Evolutionary conservation across 257 asterid genomes (phyloP).

Genomic region (Jasminum sambac): DNA sequence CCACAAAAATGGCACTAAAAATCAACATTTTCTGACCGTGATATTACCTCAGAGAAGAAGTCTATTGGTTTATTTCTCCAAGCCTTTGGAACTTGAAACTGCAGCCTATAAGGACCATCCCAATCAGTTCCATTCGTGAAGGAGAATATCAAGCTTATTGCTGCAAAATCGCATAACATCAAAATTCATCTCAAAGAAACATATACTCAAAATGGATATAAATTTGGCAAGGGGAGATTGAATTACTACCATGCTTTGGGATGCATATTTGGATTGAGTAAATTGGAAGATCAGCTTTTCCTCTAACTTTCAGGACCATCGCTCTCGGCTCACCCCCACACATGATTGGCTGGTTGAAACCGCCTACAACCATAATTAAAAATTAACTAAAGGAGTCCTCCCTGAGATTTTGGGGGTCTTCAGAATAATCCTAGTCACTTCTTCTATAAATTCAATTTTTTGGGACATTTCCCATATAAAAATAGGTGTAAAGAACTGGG

Average conservation of each 20-base stretch:
- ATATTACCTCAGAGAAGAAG: slow-evolving; percentile 69
- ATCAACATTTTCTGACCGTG: slow-evolving; percentile 40
- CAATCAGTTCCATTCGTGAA: slow-evolving; percentile 82
- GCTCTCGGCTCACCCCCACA: slow-evolving; percentile 93
- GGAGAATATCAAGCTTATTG: slow-evolving; percentile 77
- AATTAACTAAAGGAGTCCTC: too few relatives aligned
- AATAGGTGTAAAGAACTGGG: too few relatives aligned
- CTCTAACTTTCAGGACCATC: slow-evolving; percentile 71
- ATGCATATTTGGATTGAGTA: slow-evolving; percentile 84
- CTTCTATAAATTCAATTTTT: too few relatives aligned
- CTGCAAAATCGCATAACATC: slow-evolving; percentile 40
- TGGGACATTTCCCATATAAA: too few relatives aligned
- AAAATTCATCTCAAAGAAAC: not conserved
- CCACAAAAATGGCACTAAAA: too few relatives aligned
- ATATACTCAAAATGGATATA: not conserved
- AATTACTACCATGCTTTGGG: slow-evolving; percentile 92
- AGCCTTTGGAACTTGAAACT: slow-evolving; percentile 74
- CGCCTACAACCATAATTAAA: slow-evolving; percentile 47
- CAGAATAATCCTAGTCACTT: too few relatives aligned
- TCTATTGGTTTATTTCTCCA: slow-evolving; percentile 65
- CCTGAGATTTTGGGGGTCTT: too few relatives aligned
- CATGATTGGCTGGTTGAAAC: slow-evolving; percentile 95
- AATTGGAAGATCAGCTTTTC: slow-evolving; percentile 72
- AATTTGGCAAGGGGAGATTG: not conserved
- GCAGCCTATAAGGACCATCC: slow-evolving; percentile 86